Base-by-base conservation (phyloP, 768 basidiomycete genomes). In the Lyophyllum atratum region DNA sequence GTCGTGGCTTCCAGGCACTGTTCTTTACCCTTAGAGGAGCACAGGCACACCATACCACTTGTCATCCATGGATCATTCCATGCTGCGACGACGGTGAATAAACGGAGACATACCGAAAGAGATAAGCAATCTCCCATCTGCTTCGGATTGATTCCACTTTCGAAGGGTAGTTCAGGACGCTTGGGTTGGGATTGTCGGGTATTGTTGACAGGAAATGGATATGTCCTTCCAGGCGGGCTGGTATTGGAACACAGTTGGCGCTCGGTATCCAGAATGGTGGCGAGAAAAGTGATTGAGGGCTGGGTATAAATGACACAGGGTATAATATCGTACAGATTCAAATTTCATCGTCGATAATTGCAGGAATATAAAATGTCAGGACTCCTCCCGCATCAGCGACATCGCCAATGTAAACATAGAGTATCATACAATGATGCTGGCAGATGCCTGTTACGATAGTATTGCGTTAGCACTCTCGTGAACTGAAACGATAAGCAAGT, bases 331-430 rank as follows among this genome's bases (percentile, higher is more conserved):
- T 40, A 45, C 33, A 49, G 24, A 11, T 22, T 62, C 65, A 68
- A 6, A 63, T 52, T 45, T 71, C 72, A 54, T 86, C 88, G 42
- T 87, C 84, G 44, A 89, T 79, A 37, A 90, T 82, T 1, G 87
- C 89, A 42, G 93, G 93, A 50, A 95, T 86, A 66, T 93, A 95
- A 67, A 90, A 94, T 2, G 93, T 95, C 59, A 95, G 76, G 40
- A 95, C 90, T 2, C 92, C 93, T 44, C 92, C 90, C 0, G 88
- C 84, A 54, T 91, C 86, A 4, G 83, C 82, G 11, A 87, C 80
- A 29, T 92, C 87, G 10, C 93, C 93, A 43, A 94, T 88, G 66
- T 94, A 95, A 52, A 94, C 92, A 60, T 94, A 95, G 49, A 94
- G 80, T 62, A 95, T 94, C 56, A 91, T 79, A 66, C 92, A 94